phyloP scores from a whole-genome alignment of 805 yeast species.

The Sugiyamaella valdiviana region DNA sequence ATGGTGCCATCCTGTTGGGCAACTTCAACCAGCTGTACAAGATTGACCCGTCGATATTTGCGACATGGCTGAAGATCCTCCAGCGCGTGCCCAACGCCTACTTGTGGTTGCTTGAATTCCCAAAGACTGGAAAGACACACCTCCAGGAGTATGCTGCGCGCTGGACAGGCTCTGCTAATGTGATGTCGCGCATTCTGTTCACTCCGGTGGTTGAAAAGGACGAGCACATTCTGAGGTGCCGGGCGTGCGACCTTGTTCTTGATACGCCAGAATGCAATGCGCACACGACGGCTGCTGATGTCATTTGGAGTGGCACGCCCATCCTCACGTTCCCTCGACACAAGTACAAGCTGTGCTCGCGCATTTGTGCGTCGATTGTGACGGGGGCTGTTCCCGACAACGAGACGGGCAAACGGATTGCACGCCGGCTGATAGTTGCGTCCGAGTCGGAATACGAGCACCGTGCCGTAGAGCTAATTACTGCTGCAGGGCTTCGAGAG shows the following conservation, averaged over 20 bases:
- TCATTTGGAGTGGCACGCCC: slow-evolving; percentile 32
- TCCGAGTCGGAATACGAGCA: slow-evolving; percentile 26
- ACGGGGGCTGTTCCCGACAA: slow-evolving; percentile 18
- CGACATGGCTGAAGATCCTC: slow-evolving; percentile 27
- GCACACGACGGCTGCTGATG: slow-evolving; percentile 34
- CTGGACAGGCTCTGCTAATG: slow-evolving; percentile 23
- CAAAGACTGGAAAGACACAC: slow-evolving; percentile 25
- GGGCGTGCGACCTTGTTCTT: slow-evolving; percentile 29
- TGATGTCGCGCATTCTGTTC: slow-evolving; percentile 25
- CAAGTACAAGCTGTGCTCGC: slow-evolving; percentile 28
- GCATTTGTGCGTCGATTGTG: slow-evolving; percentile 29
- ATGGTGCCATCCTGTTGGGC: slow-evolving; percentile 26
- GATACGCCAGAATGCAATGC: slow-evolving; percentile 35
- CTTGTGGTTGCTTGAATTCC: slow-evolving; percentile 32
- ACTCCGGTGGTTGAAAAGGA: slow-evolving; percentile 32
- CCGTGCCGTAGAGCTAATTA: slow-evolving; percentile 22
- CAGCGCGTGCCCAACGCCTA: slow-evolving; percentile 25
- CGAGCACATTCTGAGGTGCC: slow-evolving; percentile 27
- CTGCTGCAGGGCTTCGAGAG: slow-evolving; percentile 12
- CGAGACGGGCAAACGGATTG: slow-evolving; percentile 7
- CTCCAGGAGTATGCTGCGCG: slow-evolving; percentile 22
- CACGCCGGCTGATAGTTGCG: slow-evolving; percentile 18
- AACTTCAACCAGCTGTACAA: slow-evolving; percentile 33
- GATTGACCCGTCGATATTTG: slow-evolving; percentile 28
- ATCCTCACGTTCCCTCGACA: slow-evolving; percentile 29